phyloP scores from a whole-genome alignment of 2,329 filamentous ascomycete genomes.

The Seiridium unicorne region DNA sequence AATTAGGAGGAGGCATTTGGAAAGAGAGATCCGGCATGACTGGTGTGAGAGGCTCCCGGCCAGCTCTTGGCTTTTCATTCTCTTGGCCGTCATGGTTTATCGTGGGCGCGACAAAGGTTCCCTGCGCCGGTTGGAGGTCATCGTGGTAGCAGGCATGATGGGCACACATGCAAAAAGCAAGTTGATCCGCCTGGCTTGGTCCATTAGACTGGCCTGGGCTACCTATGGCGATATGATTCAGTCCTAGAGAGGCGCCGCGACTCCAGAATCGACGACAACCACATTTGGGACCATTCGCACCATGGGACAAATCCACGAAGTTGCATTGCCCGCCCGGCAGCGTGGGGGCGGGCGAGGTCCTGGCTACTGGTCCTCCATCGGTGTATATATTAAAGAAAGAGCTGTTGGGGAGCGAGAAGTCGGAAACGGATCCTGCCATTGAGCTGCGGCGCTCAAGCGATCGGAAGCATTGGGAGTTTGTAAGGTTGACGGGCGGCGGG shows the following conservation, averaged over 20 bases:
- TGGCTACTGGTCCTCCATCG: constrained; percentile 37
- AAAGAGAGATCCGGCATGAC: constrained; percentile 42
- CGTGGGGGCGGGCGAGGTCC: constrained; percentile 20
- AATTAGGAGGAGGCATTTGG: constrained; percentile 31
- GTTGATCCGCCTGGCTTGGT: constrained; percentile 33
- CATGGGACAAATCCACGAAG: constrained; percentile 52
- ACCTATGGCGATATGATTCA: constrained; percentile 25
- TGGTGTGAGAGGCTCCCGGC: constrained; percentile 51
- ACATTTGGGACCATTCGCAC: constrained; percentile 51
- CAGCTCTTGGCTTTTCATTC: constrained; percentile 48
- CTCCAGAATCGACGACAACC: constrained; percentile 63
- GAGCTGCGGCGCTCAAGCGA: constrained; percentile 31
- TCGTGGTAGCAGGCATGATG: constrained; percentile 64
- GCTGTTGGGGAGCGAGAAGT: constrained; percentile 38
- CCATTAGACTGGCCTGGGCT: constrained; percentile 21
- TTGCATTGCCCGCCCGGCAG: constrained; percentile 57
- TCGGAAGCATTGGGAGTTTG: constrained; percentile 25
- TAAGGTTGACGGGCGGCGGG: constrained; percentile 11
- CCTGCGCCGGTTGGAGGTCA: constrained; percentile 34
- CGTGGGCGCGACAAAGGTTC: constrained; percentile 21
- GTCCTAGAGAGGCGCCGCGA: constrained; percentile 31
- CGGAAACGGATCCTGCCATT: constrained; percentile 54
- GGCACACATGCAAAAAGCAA: constrained; percentile 59
- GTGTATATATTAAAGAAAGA: constrained; percentile 56
- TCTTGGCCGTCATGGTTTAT: constrained; percentile 41